phyloP scores from a whole-genome alignment of 495 filamentous ascomycete species.

The Aspergillus conjunctus region DNA sequence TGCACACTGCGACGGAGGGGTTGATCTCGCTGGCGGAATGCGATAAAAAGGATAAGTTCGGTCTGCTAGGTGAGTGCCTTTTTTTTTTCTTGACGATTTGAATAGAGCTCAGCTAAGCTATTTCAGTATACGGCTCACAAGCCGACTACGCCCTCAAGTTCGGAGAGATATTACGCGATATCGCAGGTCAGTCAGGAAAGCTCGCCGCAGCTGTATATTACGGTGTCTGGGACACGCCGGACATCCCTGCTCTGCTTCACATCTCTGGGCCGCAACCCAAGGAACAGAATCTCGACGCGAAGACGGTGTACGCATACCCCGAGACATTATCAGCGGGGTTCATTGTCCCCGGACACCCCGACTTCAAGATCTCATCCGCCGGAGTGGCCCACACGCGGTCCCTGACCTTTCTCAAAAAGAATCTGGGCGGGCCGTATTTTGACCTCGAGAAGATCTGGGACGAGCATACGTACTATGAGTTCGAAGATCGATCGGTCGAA shows the following conservation, averaged over 20 bases:
- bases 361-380: slow-evolving; percentile 35
- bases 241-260: slow-evolving; percentile 22
- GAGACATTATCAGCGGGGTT: slow-evolving; percentile 29
- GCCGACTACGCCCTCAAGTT: slow-evolving; percentile 31
- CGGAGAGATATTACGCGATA: slow-evolving; percentile 14
- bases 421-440: slow-evolving; percentile 46
- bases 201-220: slow-evolving; percentile 27
- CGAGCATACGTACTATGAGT: slow-evolving; percentile 50
- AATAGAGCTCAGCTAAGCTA: too few relatives aligned
- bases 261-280: neutral
- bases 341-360: slow-evolving; percentile 35
- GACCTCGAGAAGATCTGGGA: slow-evolving; percentile 65
- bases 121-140: slow-evolving; percentile 32
- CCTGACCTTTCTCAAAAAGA: slow-evolving; percentile 37
- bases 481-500: slow-evolving; percentile 43
- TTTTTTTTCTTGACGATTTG: too few relatives aligned
- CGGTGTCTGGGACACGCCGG: slow-evolving; percentile 20
- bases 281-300: neutral
- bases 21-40: slow-evolving; percentile 24
- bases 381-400: slow-evolving; percentile 40
- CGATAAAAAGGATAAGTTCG: slow-evolving; percentile 22
- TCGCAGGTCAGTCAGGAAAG: neutral
- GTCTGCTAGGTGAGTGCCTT: slow-evolving; percentile 24
- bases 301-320: slow-evolving; percentile 28
- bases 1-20: slow-evolving; percentile 22